A percentile compares a stretch with the other conserved stretches of the same genome.
These are phyloP conservation scores for Fomitopsis schrenkii DNA, from an alignment of 1,284 basidiomycete species.

Conservation along the genomic window DNA sequence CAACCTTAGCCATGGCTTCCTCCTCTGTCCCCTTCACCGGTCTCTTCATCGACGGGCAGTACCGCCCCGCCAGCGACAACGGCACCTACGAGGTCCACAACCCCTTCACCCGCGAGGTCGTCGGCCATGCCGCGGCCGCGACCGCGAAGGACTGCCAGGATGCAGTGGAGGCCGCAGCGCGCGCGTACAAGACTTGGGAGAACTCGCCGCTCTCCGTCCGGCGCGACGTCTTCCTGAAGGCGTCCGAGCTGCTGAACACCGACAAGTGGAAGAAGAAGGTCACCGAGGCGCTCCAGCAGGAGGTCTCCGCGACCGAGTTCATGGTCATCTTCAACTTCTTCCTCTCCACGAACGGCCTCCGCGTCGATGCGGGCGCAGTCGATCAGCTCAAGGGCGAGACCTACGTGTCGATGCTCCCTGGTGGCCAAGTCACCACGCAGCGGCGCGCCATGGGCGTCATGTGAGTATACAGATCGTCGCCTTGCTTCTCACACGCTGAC, in stretches of 20 bases:
- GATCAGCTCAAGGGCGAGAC: constrained; percentile 26
- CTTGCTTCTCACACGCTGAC: not conserved
- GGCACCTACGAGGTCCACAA: constrained; percentile 43
- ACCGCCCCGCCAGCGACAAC: constrained; percentile 31
- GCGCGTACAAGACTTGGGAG: constrained; percentile 49
- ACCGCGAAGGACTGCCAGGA: constrained; percentile 41
- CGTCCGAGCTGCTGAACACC: constrained; percentile 37
- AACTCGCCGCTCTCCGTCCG: constrained; percentile 30
- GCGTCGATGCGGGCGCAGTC: constrained; percentile 17
- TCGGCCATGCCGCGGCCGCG: constrained; percentile 41
- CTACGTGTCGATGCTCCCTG: constrained; percentile 22
- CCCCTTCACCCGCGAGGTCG: constrained; percentile 36
- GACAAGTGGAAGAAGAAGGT: constrained; percentile 38
- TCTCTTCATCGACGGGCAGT: constrained; percentile 30
- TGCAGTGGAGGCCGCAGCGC: constrained; percentile 42
- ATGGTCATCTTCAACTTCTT: constrained; percentile 21
- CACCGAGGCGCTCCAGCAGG: constrained; percentile 29
- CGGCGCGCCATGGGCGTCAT: constrained; percentile 28
- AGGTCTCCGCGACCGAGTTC: constrained; percentile 33
- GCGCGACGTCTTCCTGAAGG: constrained; percentile 43
- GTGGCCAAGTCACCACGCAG: constrained; percentile 28
- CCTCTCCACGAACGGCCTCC: constrained; percentile 3
- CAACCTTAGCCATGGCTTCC: constrained; percentile 1
- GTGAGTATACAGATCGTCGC: constrained; percentile 14
- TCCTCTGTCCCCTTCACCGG: constrained; percentile 15